Percentiles rank a stretch among this genome's conserved stretches.
phyloP scores from a whole-genome alignment of 2,329 filamentous ascomycete species.

The Ampelomyces quisqualis region DNA sequence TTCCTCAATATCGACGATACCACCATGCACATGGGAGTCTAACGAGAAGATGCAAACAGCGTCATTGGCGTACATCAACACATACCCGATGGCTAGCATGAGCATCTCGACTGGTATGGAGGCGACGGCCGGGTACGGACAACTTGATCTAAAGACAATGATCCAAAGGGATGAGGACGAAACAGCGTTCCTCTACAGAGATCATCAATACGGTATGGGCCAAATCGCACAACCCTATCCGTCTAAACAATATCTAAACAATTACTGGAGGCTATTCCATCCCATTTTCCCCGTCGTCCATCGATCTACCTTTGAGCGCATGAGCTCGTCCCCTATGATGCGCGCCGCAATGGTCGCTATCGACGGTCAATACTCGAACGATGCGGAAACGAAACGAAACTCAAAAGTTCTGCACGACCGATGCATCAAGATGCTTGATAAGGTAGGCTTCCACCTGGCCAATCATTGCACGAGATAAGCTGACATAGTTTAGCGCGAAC shows the following conservation, averaged over 20 bases:
- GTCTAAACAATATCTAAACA: slow-evolving; percentile 46
- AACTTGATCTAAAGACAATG: slow-evolving; percentile 36
- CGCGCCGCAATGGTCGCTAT: slow-evolving; percentile 49
- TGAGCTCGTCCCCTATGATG: slow-evolving; percentile 46
- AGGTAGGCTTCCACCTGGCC: too few relatives aligned
- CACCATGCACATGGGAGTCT: slow-evolving; percentile 33
- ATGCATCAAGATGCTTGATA: slow-evolving; percentile 45
- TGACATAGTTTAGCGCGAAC: slow-evolving; percentile 31
- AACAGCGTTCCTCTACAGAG: slow-evolving; percentile 37
- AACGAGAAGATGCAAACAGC: slow-evolving; percentile 32
- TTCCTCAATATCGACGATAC: slow-evolving; percentile 38
- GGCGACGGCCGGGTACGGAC: slow-evolving; percentile 26
- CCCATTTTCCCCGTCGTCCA: slow-evolving; percentile 49
- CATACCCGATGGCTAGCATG: slow-evolving; percentile 29
- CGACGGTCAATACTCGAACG: slow-evolving; percentile 45
- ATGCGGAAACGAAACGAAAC: slow-evolving; percentile 38
- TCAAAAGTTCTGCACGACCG: slow-evolving; percentile 45
- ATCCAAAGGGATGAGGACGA: slow-evolving; percentile 42
- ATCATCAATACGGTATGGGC: slow-evolving; percentile 43
- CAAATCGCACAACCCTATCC: slow-evolving; percentile 34
- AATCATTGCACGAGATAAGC: too few relatives aligned
- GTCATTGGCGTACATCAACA: slow-evolving; percentile 26
- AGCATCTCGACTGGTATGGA: slow-evolving; percentile 21
- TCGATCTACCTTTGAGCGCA: slow-evolving; percentile 42
- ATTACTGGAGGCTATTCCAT: slow-evolving; percentile 51